Evolutionary conservation across 129 eudicot genomes (phyloP).

Genomic region (Chrysanthemum lavandulifolium): DNA sequence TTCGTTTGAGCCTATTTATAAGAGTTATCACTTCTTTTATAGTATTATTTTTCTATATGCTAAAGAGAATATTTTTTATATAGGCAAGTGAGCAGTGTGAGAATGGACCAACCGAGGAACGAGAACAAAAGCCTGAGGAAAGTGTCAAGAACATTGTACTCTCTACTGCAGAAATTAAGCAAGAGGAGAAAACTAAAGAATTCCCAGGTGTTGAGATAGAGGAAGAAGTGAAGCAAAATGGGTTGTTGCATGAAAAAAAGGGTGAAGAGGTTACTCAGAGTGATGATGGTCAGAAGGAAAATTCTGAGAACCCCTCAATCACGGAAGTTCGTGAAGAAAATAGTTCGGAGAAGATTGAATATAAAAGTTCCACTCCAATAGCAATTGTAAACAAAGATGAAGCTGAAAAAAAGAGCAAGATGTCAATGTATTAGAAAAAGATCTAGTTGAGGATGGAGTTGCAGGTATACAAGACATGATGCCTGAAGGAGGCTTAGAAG

Average conservation of each 20-base stretch:
- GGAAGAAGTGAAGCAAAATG: slow-evolving; percentile 12
- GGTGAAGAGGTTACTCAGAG: slow-evolving; percentile 8
- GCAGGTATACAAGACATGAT: neutral
- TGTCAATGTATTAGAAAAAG: slow-evolving; percentile 3
- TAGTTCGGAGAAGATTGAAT: slow-evolving; percentile 8
- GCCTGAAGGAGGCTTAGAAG: slow-evolving; percentile 1
- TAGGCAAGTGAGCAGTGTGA: slow-evolving; percentile 26
- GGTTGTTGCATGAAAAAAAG: slow-evolving; percentile 1
- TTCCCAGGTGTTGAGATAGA: slow-evolving; percentile 9
- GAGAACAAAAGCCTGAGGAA: slow-evolving; percentile 21
- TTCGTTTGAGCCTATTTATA: neutral
- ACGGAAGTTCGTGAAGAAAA: slow-evolving; percentile 10
- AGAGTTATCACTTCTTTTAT: slow-evolving; percentile 9
- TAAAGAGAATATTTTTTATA: slow-evolving; percentile 8
- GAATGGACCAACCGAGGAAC: slow-evolving; percentile 16
- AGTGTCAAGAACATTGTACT: slow-evolving; percentile 5
- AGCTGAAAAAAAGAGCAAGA: slow-evolving; percentile 7
- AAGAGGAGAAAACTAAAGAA: slow-evolving; percentile 25
- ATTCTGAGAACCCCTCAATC: neutral
- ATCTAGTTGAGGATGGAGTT: neutral
- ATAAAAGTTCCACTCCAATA: too few relatives aligned
- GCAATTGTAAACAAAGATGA: neutral
- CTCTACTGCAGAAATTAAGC: neutral
- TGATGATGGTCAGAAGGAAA: neutral
- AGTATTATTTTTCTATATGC: neutral